Conservation (phyloP, 2,329 filamentous ascomycete genomes). For the Microdochium bolleyi region DNA sequence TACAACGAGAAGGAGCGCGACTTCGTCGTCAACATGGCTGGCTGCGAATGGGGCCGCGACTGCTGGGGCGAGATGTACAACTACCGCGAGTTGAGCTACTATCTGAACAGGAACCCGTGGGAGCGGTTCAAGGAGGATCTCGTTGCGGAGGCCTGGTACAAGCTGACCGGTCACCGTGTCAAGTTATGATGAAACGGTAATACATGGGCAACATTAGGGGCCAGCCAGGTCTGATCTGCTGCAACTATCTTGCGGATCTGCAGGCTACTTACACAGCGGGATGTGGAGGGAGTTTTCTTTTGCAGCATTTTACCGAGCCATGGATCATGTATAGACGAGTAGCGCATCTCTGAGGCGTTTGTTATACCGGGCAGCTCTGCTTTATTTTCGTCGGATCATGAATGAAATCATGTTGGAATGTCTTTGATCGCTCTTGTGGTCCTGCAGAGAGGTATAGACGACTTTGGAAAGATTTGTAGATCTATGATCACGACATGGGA, state of each 20-base stretch:
- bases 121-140: constrained; percentile 65
- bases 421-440: too few species aligned
- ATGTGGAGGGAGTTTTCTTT: neutral
- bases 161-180: constrained; percentile 53
- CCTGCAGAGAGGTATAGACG: too few species aligned
- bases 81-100: constrained; percentile 85
- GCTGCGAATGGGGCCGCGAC: constrained; percentile 92
- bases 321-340: neutral
- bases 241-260: too few species aligned
- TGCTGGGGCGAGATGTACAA: constrained; percentile 98
- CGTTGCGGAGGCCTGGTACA: constrained; percentile 52
- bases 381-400: neutral
- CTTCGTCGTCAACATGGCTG: constrained; percentile 97
- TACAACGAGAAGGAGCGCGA: constrained; percentile 81
- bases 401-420: too few species aligned
- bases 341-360: neutral
- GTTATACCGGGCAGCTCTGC: neutral
- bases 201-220: neutral
- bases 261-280: too few species aligned
- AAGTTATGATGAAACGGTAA: constrained; percentile 28
- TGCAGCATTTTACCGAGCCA: neutral
- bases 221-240: too few species aligned
- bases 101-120: constrained; percentile 77
- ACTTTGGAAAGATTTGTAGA: too few species aligned
- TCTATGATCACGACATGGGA: too few species aligned